Percentiles rank a stretch among this genome's conserved stretches.
These are phyloP conservation scores for Chrysosporium keratinophilum DNA, from an alignment of 2,329 filamentous ascomycete genomes.

Conservation along the genomic window DNA sequence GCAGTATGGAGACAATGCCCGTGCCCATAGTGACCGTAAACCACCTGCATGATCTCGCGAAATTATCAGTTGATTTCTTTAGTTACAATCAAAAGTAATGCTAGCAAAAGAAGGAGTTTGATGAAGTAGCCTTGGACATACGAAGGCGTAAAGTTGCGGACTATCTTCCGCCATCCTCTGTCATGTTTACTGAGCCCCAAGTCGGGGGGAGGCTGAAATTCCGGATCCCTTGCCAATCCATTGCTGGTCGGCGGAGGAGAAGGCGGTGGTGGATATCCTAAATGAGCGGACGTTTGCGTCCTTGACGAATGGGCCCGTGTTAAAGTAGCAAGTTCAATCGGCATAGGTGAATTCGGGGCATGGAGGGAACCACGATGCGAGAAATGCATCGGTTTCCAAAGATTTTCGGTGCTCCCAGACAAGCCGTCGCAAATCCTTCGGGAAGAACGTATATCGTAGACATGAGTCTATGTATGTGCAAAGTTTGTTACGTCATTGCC, in stretches of 20 bases:
- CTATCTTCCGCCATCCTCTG: conserved; percentile 18
- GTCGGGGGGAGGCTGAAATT: conserved; percentile 1
- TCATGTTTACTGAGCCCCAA: conserved; percentile 12
- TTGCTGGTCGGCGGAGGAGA: neutral
- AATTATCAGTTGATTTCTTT: neutral
- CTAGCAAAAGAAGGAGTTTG: neutral
- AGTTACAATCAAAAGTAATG: neutral
- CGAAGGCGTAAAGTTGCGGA: conserved; percentile 23
- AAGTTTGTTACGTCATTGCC: conserved; percentile 1
- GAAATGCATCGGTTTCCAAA: neutral
- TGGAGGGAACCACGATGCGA: neutral
- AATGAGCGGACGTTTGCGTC: neutral
- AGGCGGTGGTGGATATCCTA: neutral
- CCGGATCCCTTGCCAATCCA: conserved; percentile 5
- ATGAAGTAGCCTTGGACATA: conserved; percentile 9
- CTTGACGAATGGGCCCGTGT: conserved; percentile 3
- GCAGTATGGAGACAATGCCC: conserved; percentile 33
- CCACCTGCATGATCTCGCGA: conserved; percentile 24
- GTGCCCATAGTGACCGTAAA: conserved; percentile 36
- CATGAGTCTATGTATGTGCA: too few species aligned
- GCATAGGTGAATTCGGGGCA: neutral
- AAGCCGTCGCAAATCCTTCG: neutral
- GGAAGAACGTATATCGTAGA: too few species aligned
- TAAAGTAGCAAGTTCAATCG: conserved; percentile 4
- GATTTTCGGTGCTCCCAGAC: neutral